Base-by-base conservation (phyloP, 768 basidiomycete genomes). In the Brasilioporus rufonigricans region DNA sequence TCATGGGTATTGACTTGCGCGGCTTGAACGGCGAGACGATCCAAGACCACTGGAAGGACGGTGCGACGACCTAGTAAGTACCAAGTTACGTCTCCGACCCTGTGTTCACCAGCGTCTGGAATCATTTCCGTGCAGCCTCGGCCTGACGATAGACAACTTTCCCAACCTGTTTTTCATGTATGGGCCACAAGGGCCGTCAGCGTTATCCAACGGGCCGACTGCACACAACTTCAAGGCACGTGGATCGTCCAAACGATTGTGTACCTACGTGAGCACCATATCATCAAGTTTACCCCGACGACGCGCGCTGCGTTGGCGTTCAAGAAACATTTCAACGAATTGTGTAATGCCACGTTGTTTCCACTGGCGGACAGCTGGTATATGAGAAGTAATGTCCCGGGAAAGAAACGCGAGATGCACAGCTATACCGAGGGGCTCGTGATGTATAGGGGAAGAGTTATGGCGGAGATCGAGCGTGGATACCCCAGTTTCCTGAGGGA, bases 401-500 rank as follows among this genome's bases (percentile, higher is more conserved):
- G 53, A 12, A 52, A 50, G 58, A 60, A 35, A 24, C 53, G 57
- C 1, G 58, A 60, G 18, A 27, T 27, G 1, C 56, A 60, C 24
- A 55, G 41, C 13, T 61, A 60, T n/a, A 0, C 29, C 0, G 60
- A 40, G 27, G 60, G 58, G 6, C 6, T 50, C 10, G 2, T 3
- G 13, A 3, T 10, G 16, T 60, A 61, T 2, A 38, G 24, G 2
- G 12, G 43, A 16, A 50, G 56, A 13, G 60, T 60, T 2, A 33
- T 5, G 24, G 36, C 33, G 3, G 60, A 61, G 32, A 43, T 61
- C 4, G 50, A 55, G 39, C 32, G 21, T 0, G 60, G 60, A 44
- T 61, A 61, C 16, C 53, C 57, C 1, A 43, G 53, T 31, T 60
- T 59, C 40, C 18, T 18, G 44, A 56, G 29, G 44, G 50, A 56